Conservation (phyloP, 306 rosid species). For the Hippophae gyantsensis region DNA sequence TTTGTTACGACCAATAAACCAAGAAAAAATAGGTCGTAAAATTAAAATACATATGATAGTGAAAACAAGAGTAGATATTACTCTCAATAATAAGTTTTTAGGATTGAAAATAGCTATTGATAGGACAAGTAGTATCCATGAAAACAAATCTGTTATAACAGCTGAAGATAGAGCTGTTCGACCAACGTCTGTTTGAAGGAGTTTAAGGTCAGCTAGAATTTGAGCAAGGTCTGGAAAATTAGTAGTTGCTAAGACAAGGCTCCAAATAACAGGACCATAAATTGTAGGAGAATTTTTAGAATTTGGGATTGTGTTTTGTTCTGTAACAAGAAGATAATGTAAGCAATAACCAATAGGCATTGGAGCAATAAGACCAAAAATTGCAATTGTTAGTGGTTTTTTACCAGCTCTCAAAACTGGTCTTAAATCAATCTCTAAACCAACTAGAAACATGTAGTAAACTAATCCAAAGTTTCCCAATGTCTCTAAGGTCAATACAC, state of each 20-base stretch:
- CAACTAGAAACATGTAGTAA: slow-evolving; percentile 33
- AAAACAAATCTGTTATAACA: slow-evolving; percentile 22
- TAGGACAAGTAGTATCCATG: slow-evolving; percentile 24
- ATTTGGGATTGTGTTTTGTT: background rate
- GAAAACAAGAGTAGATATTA: slow-evolving; percentile 10
- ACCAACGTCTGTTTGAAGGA: slow-evolving; percentile 29
- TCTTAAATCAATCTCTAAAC: slow-evolving; percentile 30
- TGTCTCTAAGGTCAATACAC: slow-evolving; percentile 22
- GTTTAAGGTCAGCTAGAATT: slow-evolving; percentile 31
- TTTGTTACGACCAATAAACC: slow-evolving; percentile 5
- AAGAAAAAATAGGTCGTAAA: slow-evolving; percentile 24
- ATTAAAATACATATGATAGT: slow-evolving; percentile 9
- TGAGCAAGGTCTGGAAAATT: slow-evolving; percentile 34
- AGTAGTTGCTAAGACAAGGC: slow-evolving; percentile 30
- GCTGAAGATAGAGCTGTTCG: slow-evolving; percentile 30
- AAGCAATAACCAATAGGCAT: slow-evolving; percentile 23
- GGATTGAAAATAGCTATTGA: slow-evolving; percentile 13
- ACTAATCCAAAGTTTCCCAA: slow-evolving; percentile 26
- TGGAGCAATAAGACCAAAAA: slow-evolving; percentile 22
- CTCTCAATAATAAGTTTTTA: background rate
- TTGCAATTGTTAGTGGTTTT: slow-evolving; percentile 27
- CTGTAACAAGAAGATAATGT: slow-evolving; percentile 7
- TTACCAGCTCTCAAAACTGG: slow-evolving; percentile 21
- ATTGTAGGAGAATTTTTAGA: background rate
- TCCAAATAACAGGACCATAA: slow-evolving; percentile 32